Percentiles rank a stretch among this genome's conserved stretches.
Conservation (phyloP, 441 rosid species). For the Adansonia rubrostipa region DNA sequence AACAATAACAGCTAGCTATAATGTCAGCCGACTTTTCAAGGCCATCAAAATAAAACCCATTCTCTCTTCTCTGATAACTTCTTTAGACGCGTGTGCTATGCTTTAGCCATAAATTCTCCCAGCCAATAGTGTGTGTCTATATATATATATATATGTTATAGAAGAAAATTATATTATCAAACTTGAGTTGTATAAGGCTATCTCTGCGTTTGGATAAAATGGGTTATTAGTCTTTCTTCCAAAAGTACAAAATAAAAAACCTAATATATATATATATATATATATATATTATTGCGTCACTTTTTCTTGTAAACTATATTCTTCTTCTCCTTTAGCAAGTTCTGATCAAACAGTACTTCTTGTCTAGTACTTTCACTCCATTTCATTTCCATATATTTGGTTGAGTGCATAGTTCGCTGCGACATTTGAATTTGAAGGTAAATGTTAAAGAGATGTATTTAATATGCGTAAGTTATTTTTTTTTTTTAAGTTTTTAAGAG, state of each 20-base stretch:
- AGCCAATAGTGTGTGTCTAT: background rate
- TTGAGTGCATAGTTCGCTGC: background rate
- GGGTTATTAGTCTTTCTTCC: background rate
- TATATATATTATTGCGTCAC: background rate
- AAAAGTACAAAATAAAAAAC: background rate
- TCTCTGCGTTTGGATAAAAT: background rate
- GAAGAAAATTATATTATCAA: background rate
- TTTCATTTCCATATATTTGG: background rate
- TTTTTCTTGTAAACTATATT: background rate
- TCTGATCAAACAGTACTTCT: background rate
- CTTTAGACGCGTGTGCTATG: constrained; percentile 31
- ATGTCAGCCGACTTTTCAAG: background rate
- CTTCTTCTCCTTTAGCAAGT: background rate
- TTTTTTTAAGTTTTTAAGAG: background rate
- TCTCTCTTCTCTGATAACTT: constrained; percentile 13
- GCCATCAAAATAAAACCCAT: background rate
- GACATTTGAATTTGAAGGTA: background rate
- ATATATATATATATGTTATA: background rate
- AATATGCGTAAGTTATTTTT: background rate
- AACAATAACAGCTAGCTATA: background rate
- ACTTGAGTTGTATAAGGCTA: background rate
- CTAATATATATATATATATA: too few species aligned
- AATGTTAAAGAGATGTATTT: background rate
- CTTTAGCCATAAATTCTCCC: constrained; percentile 28
- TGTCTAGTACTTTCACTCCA: background rate